Conservation (phyloP, 2,329 filamentous ascomycete genomes). For the Trichoderma breve region DNA sequence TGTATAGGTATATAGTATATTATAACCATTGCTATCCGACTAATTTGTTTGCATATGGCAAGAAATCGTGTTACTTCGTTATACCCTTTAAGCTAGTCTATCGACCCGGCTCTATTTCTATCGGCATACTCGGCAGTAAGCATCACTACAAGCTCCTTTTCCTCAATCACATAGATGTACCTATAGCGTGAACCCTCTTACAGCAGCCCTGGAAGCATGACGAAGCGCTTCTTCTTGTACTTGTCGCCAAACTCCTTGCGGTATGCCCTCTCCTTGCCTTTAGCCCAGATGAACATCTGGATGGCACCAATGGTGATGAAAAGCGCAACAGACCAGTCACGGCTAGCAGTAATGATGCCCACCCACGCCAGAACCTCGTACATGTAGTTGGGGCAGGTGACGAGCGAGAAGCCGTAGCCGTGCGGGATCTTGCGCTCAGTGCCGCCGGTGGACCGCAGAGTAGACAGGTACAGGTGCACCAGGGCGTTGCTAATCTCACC, state of each 20-base stretch:
- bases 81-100: neutral
- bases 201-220: constrained; percentile 75
- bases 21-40: neutral
- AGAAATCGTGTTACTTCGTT: neutral
- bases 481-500: constrained; percentile 79
- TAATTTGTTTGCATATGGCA: neutral
- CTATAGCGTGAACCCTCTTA: constrained; percentile 38
- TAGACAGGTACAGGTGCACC: constrained; percentile 75
- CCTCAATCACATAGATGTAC: neutral
- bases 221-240: constrained; percentile 92
- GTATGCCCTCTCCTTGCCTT: constrained; percentile 88
- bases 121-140: neutral
- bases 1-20: neutral
- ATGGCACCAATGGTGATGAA: constrained; percentile 71
- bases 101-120: neutral
- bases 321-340: constrained; percentile 72
- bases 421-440: constrained; percentile 85
- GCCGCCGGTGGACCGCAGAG: constrained; percentile 73
- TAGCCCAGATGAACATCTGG: constrained; percentile 86
- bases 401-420: constrained; percentile 78
- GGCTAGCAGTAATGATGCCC: constrained; percentile 75
- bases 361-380: constrained; percentile 88
- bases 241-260: constrained; percentile 86
- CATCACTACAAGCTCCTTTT: neutral
- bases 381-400: constrained; percentile 97